These are phyloP conservation scores for Aspergillus sojae DNA, from an alignment of 2,329 filamentous ascomycete species.

Conservation along the genomic window DNA sequence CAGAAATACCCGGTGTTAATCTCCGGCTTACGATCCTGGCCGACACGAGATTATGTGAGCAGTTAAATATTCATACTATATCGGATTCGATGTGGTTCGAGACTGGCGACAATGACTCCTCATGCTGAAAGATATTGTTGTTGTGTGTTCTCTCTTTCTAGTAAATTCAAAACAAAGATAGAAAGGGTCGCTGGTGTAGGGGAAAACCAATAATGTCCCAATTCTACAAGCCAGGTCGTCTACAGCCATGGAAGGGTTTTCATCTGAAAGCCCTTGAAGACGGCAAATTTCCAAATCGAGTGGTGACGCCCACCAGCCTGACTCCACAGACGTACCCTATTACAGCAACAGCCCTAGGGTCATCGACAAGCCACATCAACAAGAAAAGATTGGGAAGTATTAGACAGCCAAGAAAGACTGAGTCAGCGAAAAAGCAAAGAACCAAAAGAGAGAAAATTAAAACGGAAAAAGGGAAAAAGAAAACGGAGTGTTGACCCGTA, in stretches of 20 bases:
- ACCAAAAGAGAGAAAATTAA: neutral
- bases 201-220: neutral
- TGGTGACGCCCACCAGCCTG: neutral
- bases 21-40: constrained; percentile 2
- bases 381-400: neutral
- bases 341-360: neutral
- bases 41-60: neutral
- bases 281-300: constrained; percentile 1
- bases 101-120: neutral
- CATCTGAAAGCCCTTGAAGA: neutral
- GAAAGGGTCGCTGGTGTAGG: neutral
- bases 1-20: constrained; percentile 1
- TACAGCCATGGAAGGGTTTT: neutral
- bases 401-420: neutral
- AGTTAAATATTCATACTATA: neutral
- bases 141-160: neutral
- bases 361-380: neutral
- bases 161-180: neutral
- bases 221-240: neutral
- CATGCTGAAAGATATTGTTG: neutral
- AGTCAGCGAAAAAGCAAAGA: neutral
- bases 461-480: neutral
- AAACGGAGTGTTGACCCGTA: neutral
- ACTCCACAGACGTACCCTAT: neutral
- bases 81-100: neutral